Evolutionary conservation across 1,284 basidiomycete genomes (phyloP).

Genomic region (Phylloporus gajari): DNA sequence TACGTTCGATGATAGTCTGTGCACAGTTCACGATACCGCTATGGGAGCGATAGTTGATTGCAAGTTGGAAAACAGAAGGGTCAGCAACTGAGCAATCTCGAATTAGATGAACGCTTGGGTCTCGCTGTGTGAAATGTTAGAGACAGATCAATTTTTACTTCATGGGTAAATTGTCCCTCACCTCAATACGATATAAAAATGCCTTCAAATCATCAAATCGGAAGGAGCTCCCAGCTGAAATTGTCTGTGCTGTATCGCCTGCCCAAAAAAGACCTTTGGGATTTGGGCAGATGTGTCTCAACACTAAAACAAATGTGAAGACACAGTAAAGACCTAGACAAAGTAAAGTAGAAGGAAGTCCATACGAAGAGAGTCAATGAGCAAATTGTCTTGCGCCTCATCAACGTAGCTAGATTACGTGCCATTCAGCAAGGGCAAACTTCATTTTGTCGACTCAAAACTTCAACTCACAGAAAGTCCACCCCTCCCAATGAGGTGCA

Average conservation of each 20-base stretch:
- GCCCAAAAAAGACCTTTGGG: conserved; percentile 80
- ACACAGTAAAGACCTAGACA: conserved; percentile 2
- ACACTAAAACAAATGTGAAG: conserved; percentile 53
- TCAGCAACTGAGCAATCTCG: conserved; percentile 31
- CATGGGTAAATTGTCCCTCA: conserved; percentile 27
- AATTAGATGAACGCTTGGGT: conserved; percentile 21
- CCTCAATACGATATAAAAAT: conserved; percentile 70
- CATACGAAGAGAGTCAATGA: conserved; percentile 72
- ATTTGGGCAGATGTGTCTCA: conserved; percentile 69
- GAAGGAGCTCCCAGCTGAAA: conserved; percentile 76
- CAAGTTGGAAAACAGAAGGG: conserved; percentile 68
- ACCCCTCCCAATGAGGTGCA: conserved; percentile 48
- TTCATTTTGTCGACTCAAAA: neutral
- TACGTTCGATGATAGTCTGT: conserved; percentile 68
- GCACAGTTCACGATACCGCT: conserved; percentile 77
- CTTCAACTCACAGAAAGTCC: conserved; percentile 64
- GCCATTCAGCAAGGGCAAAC: conserved; percentile 10
- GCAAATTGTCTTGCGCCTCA: conserved; percentile 76
- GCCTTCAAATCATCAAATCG: conserved; percentile 78
- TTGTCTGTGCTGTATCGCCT: conserved; percentile 83
- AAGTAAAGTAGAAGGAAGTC: neutral
- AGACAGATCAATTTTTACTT: neutral
- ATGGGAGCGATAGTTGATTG: conserved; percentile 77
- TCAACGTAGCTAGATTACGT: conserved; percentile 68
- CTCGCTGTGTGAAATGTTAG: conserved; percentile 28